Evolutionary conservation across 345 rosid genomes (phyloP).

Genomic region (Lepidium didymum): DNA sequence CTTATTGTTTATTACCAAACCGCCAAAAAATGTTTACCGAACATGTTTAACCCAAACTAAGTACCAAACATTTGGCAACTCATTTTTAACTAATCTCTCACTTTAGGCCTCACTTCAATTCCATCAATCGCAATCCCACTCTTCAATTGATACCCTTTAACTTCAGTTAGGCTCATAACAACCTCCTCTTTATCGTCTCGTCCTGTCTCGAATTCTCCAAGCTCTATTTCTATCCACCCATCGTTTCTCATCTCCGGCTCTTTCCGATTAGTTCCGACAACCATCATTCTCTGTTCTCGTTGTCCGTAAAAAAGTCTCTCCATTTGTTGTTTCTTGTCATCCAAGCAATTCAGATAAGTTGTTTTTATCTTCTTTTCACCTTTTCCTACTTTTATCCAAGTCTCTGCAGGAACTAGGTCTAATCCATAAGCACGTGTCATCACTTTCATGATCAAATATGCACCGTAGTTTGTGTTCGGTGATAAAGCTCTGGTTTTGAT

Average conservation of each 20-base stretch:
- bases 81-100: neutral
- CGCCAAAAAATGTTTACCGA: neutral
- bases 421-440: constrained; percentile 41
- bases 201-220: constrained; percentile 53
- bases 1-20: neutral
- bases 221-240: constrained; percentile 79
- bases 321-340: constrained; percentile 26
- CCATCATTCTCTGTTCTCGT: constrained; percentile 8
- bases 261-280: neutral
- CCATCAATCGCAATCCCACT: constrained; percentile 75
- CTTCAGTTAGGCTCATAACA: constrained; percentile 59
- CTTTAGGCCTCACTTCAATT: constrained; percentile 59
- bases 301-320: constrained; percentile 11
- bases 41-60: neutral
- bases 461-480: constrained; percentile 44
- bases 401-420: constrained; percentile 41
- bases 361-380: neutral
- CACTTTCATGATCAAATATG: constrained; percentile 40
- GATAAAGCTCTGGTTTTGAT: constrained; percentile 31
- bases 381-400: constrained; percentile 25
- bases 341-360: constrained; percentile 20
- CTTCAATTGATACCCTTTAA: constrained; percentile 62
- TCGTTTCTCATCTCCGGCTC: constrained; percentile 35
- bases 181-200: constrained; percentile 29
- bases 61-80: neutral